These are phyloP conservation scores for Starmerella lactis-condensi DNA, from an alignment of 805 yeast genomes.

Conservation along the genomic window DNA sequence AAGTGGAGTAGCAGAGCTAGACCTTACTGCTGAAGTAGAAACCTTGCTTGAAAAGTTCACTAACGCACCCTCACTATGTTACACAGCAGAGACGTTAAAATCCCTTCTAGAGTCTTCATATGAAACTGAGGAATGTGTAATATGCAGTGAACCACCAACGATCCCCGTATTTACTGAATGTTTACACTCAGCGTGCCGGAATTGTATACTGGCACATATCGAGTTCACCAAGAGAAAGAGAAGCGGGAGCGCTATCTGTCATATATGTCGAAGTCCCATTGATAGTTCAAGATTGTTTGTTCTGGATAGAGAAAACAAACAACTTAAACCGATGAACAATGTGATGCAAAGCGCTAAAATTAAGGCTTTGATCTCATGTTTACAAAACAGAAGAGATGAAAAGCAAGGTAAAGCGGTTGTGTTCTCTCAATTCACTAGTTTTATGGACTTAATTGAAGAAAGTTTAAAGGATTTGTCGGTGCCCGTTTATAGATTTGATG, in stretches of 20 bases:
- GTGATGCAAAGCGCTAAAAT: constrained; percentile 19
- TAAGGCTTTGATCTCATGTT: constrained; percentile 6
- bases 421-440: constrained; percentile 78
- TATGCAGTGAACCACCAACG: constrained; percentile 55
- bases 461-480: constrained; percentile 39
- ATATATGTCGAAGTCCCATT: constrained; percentile 49
- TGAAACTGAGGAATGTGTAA: constrained; percentile 51
- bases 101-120: constrained; percentile 19
- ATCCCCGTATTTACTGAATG: constrained; percentile 53
- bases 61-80: constrained; percentile 7
- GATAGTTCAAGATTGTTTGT: constrained; percentile 33
- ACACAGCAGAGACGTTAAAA: constrained; percentile 17
- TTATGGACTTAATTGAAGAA: constrained; percentile 50
- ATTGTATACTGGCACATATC: constrained; percentile 56
- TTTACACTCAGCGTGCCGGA: constrained; percentile 60
- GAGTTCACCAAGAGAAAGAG: constrained; percentile 42
- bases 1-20: constrained; percentile 2
- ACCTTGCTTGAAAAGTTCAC: constrained; percentile 6
- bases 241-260: constrained; percentile 40
- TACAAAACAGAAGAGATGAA: constrained; percentile 33
- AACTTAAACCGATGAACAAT: constrained; percentile 20
- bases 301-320: constrained; percentile 18
- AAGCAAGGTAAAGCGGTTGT: constrained; percentile 59
- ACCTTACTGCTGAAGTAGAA: constrained; percentile 7
- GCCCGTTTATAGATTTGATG: constrained; percentile 57